Base-by-base conservation (phyloP, 2,329 filamentous ascomycete genomes). In the Fusarium transvaalense region DNA sequence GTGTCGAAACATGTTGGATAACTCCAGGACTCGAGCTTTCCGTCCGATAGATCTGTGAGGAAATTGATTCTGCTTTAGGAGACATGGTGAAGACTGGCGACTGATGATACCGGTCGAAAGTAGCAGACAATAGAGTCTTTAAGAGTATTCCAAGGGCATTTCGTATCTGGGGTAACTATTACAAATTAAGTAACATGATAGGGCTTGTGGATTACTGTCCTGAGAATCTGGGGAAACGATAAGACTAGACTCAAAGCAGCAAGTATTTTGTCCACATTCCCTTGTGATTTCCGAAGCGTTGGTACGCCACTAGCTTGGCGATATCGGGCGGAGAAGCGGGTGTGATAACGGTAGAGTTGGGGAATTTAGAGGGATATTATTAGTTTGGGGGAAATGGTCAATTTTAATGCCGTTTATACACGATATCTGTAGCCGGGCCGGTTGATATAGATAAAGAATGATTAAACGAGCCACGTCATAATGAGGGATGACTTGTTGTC, bases 121-220 rank as follows among this genome's bases (percentile, higher is more conserved):
- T 19, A 4, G n/a, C 23, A 25, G 6, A 25, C 23, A 25, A 25
- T 25, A 25, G 23, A 25, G 23, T 25, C 23, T 25, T 25, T 25
- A 25, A 25, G 23, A 25, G 23, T 6, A 4, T 25, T 25, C 6
- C 4, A 25, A 25, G 23, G 6, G 23, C 5, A 25, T 25, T 25
- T 6, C 23, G 23, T 25, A 25, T 25, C 32, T 23, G 10, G 41
- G 19, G 12, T 19, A 41, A 2, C 50, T 56, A 56, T 23, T 32
- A 37, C 53, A 6, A 21, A 39, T 48, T 4, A 14, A n/a, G 53
- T 37, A 56, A 50, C 3, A 25, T 41, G 15, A 56, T 56, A 53
- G 50, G 46, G 46, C 46, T 48, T 37, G 21, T 48, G 29, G 50
- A 15, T 38, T 38, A 42, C 19, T 17, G 25, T n/a, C n/a, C 27